Percentiles rank a stretch among this genome's conserved stretches.
These are phyloP conservation scores for Bruguiera sexangula DNA, from an alignment of 345 rosid genomes.

Conservation along the genomic window DNA sequence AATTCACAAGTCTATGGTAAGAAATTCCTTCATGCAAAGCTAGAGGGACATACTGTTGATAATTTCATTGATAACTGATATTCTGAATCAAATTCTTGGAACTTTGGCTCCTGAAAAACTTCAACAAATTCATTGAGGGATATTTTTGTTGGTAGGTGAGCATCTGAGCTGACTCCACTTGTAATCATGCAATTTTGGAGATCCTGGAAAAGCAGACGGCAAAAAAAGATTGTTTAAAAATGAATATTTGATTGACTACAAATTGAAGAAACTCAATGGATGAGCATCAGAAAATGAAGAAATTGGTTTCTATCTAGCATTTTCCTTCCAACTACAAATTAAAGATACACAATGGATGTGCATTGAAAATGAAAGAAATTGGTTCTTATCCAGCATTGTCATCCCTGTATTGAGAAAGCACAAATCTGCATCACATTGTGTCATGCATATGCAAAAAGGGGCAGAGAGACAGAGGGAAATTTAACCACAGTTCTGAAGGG, in stretches of 20 bases:
- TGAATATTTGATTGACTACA: neutral
- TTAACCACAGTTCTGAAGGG: neutral
- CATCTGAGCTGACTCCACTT: slow-evolving; percentile 30
- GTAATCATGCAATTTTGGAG: slow-evolving; percentile 28
- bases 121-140: slow-evolving; percentile 36
- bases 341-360: no score
- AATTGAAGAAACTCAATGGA: neutral
- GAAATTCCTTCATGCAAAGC: neutral
- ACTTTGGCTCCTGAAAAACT: slow-evolving; percentile 50
- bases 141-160: slow-evolving; percentile 29
- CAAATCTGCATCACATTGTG: no score
- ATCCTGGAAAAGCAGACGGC: slow-evolving; percentile 44
- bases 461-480: neutral
- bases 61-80: slow-evolving; percentile 55
- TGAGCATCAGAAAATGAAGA: neutral
- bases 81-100: slow-evolving; percentile 59
- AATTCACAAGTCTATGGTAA: neutral
- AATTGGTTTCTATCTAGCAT: neutral
- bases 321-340: neutral
- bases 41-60: slow-evolving; percentile 41
- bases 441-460: neutral
- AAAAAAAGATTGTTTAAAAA: slow-evolving; percentile 8
- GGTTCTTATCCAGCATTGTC: neutral
- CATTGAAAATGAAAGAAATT: no score
- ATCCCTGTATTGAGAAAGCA: no score